Conservation (phyloP, 2,329 filamentous ascomycete genomes). For the Fusarium napiforme region DNA sequence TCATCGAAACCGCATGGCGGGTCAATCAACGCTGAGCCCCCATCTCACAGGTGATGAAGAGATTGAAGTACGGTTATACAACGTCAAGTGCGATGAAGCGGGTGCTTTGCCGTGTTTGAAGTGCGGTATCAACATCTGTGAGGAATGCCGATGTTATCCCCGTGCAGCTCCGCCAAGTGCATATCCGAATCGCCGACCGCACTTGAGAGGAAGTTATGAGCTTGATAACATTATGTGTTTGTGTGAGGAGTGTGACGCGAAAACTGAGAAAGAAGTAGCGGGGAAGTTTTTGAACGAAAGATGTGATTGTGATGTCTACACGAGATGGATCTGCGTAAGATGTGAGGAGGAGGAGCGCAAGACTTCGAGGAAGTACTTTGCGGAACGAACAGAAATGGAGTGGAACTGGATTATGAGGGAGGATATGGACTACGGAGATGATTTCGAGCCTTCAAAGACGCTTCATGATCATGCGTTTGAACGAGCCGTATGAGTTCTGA, state of each 20-base stretch:
- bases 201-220: neutral
- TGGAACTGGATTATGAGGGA: neutral
- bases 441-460: constrained; percentile 13
- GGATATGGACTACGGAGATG: constrained; percentile 5
- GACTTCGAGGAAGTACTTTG: neutral
- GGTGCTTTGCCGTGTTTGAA: constrained; percentile 22
- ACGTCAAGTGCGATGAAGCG: constrained; percentile 20
- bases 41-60: neutral
- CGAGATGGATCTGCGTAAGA: constrained; percentile 18
- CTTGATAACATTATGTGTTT: constrained; percentile 23
- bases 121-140: constrained; percentile 34
- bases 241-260: constrained; percentile 10
- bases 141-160: constrained; percentile 33
- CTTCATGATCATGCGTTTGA: neutral
- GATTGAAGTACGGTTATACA: constrained; percentile 26
- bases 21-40: neutral
- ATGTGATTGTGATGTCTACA: constrained; percentile 32
- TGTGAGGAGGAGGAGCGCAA: neutral
- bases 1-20: neutral
- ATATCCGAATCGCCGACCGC: constrained; percentile 9
- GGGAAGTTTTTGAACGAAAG: constrained; percentile 2
- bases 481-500: neutral
- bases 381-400: neutral
- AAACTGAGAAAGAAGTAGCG: neutral
- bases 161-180: neutral